Evolutionary conservation across 305 asterid genomes (phyloP).

Genomic region (Caryopteris hybrid): DNA sequence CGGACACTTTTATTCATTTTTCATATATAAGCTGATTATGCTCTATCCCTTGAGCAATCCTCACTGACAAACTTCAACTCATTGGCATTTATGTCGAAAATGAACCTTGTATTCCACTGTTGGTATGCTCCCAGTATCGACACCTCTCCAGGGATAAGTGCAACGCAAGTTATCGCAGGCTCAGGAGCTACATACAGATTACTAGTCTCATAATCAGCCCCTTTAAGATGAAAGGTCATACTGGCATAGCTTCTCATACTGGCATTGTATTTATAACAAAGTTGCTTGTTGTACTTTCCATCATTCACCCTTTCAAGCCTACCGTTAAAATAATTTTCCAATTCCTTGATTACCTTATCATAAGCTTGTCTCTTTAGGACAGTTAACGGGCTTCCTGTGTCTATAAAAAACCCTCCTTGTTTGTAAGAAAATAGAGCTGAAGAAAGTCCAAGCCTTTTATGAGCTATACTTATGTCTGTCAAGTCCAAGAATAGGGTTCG

Average conservation of each 20-base stretch:
- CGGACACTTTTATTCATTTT: background rate
- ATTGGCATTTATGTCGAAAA: constrained; percentile 8
- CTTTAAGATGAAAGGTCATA: constrained; percentile 24
- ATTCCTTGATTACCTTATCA: constrained; percentile 9
- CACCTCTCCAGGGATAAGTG: constrained; percentile 4
- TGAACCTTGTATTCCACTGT: constrained; percentile 15
- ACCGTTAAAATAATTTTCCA: background rate
- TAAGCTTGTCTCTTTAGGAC: constrained; percentile 17
- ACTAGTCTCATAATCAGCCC: constrained; percentile 15
- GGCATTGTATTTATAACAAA: constrained; percentile 5
- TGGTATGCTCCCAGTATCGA: constrained; percentile 19
- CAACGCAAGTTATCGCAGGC: background rate
- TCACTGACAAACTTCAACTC: constrained; percentile 3
- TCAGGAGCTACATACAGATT: background rate
- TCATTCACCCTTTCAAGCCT: constrained; percentile 1
- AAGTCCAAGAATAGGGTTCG: constrained; percentile 1
- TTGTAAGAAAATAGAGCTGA: background rate
- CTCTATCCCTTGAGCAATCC: constrained; percentile 8
- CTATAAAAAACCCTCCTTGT: constrained; percentile 3
- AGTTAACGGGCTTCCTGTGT: constrained; percentile 14
- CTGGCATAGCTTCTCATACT: background rate
- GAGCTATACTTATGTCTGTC: constrained; percentile 14
- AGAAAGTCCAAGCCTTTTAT: background rate
- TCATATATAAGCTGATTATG: background rate
- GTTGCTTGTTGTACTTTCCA: background rate